Evolutionary conservation across 2,329 filamentous ascomycete species (phyloP), one percentile per base, ranked within the genome.

Genomic region (Knoxdaviesia proteae): DNA sequence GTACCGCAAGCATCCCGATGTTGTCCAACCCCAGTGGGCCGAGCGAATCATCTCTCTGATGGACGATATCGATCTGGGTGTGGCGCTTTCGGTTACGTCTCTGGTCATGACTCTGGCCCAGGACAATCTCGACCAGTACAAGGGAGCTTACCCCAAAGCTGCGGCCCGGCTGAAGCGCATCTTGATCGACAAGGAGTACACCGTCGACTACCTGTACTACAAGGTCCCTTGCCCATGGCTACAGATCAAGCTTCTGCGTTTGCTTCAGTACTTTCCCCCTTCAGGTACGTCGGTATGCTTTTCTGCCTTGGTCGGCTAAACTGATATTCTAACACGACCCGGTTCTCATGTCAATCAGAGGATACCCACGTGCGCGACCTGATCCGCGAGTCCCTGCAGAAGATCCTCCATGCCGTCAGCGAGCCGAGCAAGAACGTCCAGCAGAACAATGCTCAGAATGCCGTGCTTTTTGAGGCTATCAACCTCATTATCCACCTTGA

Each of bases 151-250:
- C 56, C 78, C 86, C 48, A 98, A 96, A 62, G 88, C 88, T 33
- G 88, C 88, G 1, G 81, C 84, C 47, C 71, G 86, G 44, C 60
- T 98, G 52, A 94, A 94, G 64, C 79, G 83, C 49, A 82, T 96
- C 50, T 69, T 94, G 10, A 77, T 96, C 31, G 88, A 96, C 51
- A 80, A 80, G 48, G 88, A 98, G 51, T 90, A 84, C 53, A 74
- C 84, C 0, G 72, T 76, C 44, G 90, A 96, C 56, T 98, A 98
- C 56, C 73, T 94, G 31, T 98, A 98, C 64, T 98, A 98, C 68
- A 94, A 94, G 55, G 90, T 98, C n/a, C 90, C 90, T 1, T 98
- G 90, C 56, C 90, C 90, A 3, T 98, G 90, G 90, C 77, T 98
- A 45, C 87, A 96, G 61, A 82, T 96, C 54, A 98, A 98, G 63